Percentiles rank a stretch among this genome's conserved stretches.
Evolutionary conservation across 805 yeast species (phyloP).

Genomic region (Cephaloascus albidus): DNA sequence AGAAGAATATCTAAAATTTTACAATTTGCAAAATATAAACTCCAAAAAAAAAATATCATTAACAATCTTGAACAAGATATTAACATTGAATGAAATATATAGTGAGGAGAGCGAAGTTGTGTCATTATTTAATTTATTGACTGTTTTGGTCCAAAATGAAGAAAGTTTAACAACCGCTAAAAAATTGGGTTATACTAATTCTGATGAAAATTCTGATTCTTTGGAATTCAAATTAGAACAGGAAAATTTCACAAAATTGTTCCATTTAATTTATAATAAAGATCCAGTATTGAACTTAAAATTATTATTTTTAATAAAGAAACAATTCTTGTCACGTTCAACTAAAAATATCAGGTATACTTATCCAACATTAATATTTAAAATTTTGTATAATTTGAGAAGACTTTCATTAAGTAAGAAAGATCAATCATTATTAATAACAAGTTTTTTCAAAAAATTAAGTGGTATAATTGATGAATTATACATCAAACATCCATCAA

Average conservation of each 20-base stretch:
- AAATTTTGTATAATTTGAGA: constrained; percentile 51
- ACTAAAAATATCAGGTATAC: constrained; percentile 50
- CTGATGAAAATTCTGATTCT: constrained; percentile 10
- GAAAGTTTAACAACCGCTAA: neutral
- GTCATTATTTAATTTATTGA: neutral
- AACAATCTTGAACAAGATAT: neutral
- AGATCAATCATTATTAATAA: constrained; percentile 12
- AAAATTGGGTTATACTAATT: neutral
- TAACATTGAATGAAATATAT: neutral
- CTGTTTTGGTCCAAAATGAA: neutral
- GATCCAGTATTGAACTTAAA: constrained; percentile 23
- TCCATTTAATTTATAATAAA: constrained; percentile 50
- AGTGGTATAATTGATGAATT: constrained; percentile 66
- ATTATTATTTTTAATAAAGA: neutral
- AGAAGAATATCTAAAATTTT: neutral
- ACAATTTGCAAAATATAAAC: neutral
- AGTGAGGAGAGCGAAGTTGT: neutral
- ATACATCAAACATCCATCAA: constrained; percentile 26
- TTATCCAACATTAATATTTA: constrained; percentile 66
- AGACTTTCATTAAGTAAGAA: constrained; percentile 21
- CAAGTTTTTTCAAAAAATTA: constrained; percentile 62
- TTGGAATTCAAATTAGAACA: constrained; percentile 34
- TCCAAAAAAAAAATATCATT: neutral
- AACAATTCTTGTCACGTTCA: constrained; percentile 42
- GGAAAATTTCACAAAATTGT: constrained; percentile 58